Conservation (phyloP, 768 basidiomycete genomes). For the Boletus patriciae region DNA sequence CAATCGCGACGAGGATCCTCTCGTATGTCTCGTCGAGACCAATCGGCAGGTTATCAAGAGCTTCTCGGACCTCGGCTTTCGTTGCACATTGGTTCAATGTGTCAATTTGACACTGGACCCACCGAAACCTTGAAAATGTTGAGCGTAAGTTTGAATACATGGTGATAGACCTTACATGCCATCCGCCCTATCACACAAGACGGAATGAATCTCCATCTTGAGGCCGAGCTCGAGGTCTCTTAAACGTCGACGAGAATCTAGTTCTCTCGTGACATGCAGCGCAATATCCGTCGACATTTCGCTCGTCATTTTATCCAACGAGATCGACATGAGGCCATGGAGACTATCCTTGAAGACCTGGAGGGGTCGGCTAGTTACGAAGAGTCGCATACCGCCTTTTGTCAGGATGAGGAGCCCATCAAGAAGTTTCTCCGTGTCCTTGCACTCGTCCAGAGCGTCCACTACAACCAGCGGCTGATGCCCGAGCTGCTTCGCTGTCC, state of each 20-base stretch:
- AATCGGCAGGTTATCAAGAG: slow-evolving; percentile 15
- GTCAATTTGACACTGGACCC: slow-evolving; percentile 25
- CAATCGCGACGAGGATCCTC: slow-evolving; percentile 18
- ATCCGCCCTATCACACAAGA: slow-evolving; percentile 12
- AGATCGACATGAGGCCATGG: neutral
- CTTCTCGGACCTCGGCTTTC: slow-evolving; percentile 5
- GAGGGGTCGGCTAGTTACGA: slow-evolving; percentile 19
- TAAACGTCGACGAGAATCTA: slow-evolving; percentile 7
- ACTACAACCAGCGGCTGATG: slow-evolving; percentile 12
- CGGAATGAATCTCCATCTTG: slow-evolving; percentile 10
- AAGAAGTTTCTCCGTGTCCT: slow-evolving; percentile 8
- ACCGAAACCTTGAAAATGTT: slow-evolving; percentile 19
- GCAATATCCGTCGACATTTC: slow-evolving; percentile 11
- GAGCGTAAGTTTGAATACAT: neutral
- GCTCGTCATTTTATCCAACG: slow-evolving; percentile 7
- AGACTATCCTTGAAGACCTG: slow-evolving; percentile 11
- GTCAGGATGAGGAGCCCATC: slow-evolving; percentile 1
- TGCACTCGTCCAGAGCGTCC: slow-evolving; percentile 26
- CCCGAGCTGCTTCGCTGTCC: neutral
- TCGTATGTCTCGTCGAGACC: slow-evolving; percentile 24
- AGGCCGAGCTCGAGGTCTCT: slow-evolving; percentile 3
- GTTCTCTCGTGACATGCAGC: slow-evolving; percentile 13
- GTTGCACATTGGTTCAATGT: slow-evolving; percentile 11
- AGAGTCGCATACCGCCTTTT: slow-evolving; percentile 5
- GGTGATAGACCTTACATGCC: slow-evolving; percentile 15